Base-by-base conservation (phyloP, 352 stramenopile genomes). In the Phytophthora macrochlamydospora region DNA sequence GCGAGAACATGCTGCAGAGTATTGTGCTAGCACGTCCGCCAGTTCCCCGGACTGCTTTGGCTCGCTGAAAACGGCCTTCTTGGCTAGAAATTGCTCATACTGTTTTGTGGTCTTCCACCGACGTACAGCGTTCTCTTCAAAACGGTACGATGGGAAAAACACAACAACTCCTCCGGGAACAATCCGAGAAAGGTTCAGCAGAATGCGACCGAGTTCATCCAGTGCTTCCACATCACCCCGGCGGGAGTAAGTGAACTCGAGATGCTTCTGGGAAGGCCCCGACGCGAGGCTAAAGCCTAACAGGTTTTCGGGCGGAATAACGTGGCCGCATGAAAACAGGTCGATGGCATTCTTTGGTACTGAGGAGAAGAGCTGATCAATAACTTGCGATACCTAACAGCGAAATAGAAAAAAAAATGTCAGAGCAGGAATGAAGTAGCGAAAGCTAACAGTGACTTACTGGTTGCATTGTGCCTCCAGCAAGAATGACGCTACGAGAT, bases 301-400 rank as follows among this genome's bases (percentile, higher is more conserved):
- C 28, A 99, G 83, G 72, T 99, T 98, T 59, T 91, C 77, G 0
- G 83, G 75, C 51, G 96, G 90, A 69, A 99, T 98, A 1, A 99
- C 97, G 73, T 99, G 98, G n/a, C 95, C 96, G 63, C 97, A 99
- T 1, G 96, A 98, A 76, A 99, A 99, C 2, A 98, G 71, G 58
- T 97, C 90, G n/a, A 99, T 85, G 1, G 78, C 57, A 42, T 81
- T 64, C 30, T 53, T 59, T n/a, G 82, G 71, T 0, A 98, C 55
- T 7, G 78, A 77, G 18, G 91, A 85, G 56, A 99, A 98, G 1
- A 99, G 81, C 62, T 99, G 92, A 37, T 89, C 82, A 46, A 98
- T 88, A n/a, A 99, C 87, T 98, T 96, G 74, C 43, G 87, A 87
- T 79, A 98, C 78, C 88, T 95, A 30, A 2, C 12, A 53, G 3